phyloP scores from a whole-genome alignment of 1,284 basidiomycete genomes.

The Exobasidium rhododendri region DNA sequence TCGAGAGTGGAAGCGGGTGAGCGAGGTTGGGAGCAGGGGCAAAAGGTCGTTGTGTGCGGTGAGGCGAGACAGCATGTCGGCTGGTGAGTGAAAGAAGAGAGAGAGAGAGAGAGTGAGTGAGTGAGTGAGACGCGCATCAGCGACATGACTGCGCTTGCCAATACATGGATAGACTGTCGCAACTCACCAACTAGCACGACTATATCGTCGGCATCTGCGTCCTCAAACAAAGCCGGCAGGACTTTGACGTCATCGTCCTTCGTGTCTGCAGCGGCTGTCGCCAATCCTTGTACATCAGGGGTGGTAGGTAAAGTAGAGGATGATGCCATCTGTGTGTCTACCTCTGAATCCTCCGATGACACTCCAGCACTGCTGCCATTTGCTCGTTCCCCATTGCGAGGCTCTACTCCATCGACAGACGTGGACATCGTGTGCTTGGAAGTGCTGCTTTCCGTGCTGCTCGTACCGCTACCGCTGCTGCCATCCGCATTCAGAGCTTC shows the following conservation, averaged over 20 bases:
- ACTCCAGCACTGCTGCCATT: background rate
- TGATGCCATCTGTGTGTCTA: background rate
- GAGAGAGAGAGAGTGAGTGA: background rate
- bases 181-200: slow-evolving; percentile 43
- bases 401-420: background rate
- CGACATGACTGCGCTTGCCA: background rate
- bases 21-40: slow-evolving; percentile 48
- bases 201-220: slow-evolving; percentile 47
- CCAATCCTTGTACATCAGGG: background rate
- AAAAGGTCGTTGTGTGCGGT: slow-evolving; percentile 52
- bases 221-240: slow-evolving; percentile 47
- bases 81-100: slow-evolving; percentile 15
- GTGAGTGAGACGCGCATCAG: background rate
- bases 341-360: background rate
- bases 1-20: slow-evolving; percentile 53
- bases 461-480: background rate
- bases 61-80: slow-evolving; percentile 50
- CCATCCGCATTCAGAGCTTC: slow-evolving; percentile 3
- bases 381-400: background rate
- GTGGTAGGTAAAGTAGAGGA: background rate
- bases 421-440: background rate
- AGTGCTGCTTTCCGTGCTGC: background rate
- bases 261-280: background rate
- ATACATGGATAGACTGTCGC: too few species aligned
- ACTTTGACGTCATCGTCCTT: background rate